phyloP scores from a whole-genome alignment of 176 grass and related monocot species.

The Raddia distichophylla region DNA sequence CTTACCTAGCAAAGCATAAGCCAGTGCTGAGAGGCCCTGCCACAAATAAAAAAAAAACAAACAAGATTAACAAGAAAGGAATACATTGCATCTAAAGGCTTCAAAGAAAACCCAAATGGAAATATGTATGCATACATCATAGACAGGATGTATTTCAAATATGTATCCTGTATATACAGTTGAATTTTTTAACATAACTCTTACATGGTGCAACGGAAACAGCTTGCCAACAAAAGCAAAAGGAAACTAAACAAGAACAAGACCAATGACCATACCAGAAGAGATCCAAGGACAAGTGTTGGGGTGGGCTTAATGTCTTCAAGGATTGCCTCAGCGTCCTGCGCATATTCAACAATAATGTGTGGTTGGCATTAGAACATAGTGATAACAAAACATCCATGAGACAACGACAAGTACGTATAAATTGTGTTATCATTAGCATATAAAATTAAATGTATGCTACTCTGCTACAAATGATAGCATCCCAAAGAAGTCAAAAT shows the following conservation, averaged over 20 bases:
- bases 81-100: conserved; percentile 17
- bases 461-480: neutral
- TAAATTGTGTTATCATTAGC: neutral
- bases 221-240: conserved; percentile 7
- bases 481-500: conserved; percentile 29
- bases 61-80: conserved; percentile 35
- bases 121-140: neutral
- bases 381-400: neutral
- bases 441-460: neutral
- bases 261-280: conserved; percentile 54
- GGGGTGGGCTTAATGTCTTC: conserved; percentile 85
- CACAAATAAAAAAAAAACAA: conserved; percentile 38
- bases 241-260: neutral
- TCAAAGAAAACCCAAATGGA: neutral
- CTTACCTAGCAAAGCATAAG: conserved; percentile 86
- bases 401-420: neutral
- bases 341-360: conserved; percentile 42
- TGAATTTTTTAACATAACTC: neutral
- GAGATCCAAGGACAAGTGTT: conserved; percentile 68
- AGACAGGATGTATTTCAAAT: neutral
- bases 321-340: conserved; percentile 92
- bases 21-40: conserved; percentile 73
- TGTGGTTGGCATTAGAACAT: neutral
- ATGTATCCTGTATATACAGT: neutral
- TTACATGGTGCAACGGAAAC: conserved; percentile 8